Base-by-base conservation (phyloP, 805 yeast genomes). In the Metschnikowia sp. region DNA sequence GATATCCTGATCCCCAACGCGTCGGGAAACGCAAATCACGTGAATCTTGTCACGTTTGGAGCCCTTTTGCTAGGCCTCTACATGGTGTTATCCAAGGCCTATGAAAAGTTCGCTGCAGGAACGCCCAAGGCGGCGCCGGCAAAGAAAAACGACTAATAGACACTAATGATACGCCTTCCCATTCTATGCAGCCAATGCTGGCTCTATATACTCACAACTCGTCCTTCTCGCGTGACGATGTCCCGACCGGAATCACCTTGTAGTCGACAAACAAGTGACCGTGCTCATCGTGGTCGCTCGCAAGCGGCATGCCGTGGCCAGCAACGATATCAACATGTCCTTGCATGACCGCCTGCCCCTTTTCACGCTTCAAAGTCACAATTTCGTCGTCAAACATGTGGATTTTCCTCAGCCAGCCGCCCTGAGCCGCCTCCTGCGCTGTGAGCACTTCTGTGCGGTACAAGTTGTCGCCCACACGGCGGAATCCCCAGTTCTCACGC, bases 221-320 rank as follows among this genome's bases (percentile, higher is more conserved):
- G 33, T 52, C 58, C 51, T 50, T 56, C 15, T 39, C 51, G 10
- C 10, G 10, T 8, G 39, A 37, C 22, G 8, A 8, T 7, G 12
- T 13, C 10, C 58, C 55, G 34, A 42, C 43, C 1, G 59, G 57
- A 37, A 56, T 47, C 15, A 57, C 54, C 28, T 35, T 33, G 42
- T 53, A 57, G 38, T 57, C 61, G 32, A 62, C 53, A 37, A 36
- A 62, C 52, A 62, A 53, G 36, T 53, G 47, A 18, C 66, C 66
- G 36, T 42, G 52, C 42, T 70, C 77, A 40, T 76, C 81, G 19
- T 69, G 70, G 34, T 74, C 74, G 36, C 69, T 75, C 22, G 59
- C 55, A 5, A 73, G 51, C 2, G 98, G 98, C 97, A 94, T 89
- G 22, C 99, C 99, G 57, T 78, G 83, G 7, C 87, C 90, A 51